phyloP scores from a whole-genome alignment of 352 stramenopile species.

The Phytophthora multivora region DNA sequence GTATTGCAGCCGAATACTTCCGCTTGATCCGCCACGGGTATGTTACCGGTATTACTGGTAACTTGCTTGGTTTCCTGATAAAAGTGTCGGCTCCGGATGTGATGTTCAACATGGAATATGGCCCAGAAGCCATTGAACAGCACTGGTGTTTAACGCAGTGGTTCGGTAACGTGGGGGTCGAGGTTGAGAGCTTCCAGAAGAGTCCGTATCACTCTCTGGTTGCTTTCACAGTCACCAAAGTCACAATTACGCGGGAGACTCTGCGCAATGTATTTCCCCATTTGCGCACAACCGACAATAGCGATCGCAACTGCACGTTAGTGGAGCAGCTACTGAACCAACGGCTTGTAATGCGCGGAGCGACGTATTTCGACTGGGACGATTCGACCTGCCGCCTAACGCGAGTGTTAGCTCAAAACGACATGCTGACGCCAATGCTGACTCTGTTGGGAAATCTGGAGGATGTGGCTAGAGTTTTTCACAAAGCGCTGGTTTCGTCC shows the following conservation, averaged over 20 bases:
- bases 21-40: background rate
- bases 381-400: background rate
- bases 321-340: background rate
- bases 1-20: background rate
- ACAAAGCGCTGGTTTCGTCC: background rate
- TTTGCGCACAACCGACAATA: conserved; percentile 1
- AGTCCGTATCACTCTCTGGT: background rate
- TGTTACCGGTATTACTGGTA: background rate
- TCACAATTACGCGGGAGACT: background rate
- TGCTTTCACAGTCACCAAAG: background rate
- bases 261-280: background rate
- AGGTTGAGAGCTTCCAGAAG: background rate
- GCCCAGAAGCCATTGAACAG: background rate
- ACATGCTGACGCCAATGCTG: background rate
- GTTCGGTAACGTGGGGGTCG: background rate
- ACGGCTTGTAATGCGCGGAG: background rate
- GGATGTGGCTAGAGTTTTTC: background rate
- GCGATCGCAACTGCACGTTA: background rate
- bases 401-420: background rate
- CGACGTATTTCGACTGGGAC: background rate
- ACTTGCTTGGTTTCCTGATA: background rate
- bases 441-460: background rate
- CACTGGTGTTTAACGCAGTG: background rate
- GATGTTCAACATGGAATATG: background rate
- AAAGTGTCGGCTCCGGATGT: background rate